A percentile compares a stretch with the other conserved stretches of the same genome.
These are phyloP conservation scores for Apiotrichum laibachii DNA, from an alignment of 1,284 basidiomycete species.

Conservation along the genomic window DNA sequence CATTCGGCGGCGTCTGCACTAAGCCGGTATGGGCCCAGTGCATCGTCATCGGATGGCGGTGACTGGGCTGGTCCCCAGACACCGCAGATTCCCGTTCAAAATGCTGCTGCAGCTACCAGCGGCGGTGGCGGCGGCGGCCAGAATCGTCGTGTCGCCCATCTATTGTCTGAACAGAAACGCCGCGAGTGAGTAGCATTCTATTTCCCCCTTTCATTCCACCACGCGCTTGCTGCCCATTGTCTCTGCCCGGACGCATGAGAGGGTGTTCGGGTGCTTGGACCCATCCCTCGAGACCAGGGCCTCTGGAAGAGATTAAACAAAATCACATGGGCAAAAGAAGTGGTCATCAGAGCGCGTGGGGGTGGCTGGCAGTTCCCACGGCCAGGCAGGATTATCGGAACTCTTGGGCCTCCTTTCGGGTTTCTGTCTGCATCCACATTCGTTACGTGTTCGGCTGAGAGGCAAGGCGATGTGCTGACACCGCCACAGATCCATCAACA, in stretches of 20 bases:
- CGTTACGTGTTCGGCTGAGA: neutral
- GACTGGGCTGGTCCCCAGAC: slow-evolving; percentile 17
- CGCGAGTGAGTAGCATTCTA: slow-evolving; percentile 49
- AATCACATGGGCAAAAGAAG: neutral
- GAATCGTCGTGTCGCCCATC: slow-evolving; percentile 41
- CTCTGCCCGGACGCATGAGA: neutral
- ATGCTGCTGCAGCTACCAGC: slow-evolving; percentile 8
- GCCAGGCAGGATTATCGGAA: neutral
- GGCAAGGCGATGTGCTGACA: slow-evolving; percentile 2
- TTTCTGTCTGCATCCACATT: neutral
- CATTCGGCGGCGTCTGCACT: slow-evolving; percentile 19
- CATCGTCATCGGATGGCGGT: slow-evolving; percentile 9
- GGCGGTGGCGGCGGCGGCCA: slow-evolving; percentile 29
- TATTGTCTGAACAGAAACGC: slow-evolving; percentile 48
- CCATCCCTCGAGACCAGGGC: neutral
- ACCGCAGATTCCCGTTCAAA: neutral
- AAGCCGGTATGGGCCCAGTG: slow-evolving; percentile 7
- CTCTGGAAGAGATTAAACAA: neutral
- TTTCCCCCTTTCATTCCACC: neutral
- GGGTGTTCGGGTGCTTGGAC: neutral
- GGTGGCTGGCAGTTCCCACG: neutral
- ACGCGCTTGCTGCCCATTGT: neutral
- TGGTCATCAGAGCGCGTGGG: neutral
- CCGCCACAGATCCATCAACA: slow-evolving; percentile 42
- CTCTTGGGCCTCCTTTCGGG: neutral